Conservation (phyloP, 768 basidiomycete genomes). For the Xanthoconium purpureum region DNA sequence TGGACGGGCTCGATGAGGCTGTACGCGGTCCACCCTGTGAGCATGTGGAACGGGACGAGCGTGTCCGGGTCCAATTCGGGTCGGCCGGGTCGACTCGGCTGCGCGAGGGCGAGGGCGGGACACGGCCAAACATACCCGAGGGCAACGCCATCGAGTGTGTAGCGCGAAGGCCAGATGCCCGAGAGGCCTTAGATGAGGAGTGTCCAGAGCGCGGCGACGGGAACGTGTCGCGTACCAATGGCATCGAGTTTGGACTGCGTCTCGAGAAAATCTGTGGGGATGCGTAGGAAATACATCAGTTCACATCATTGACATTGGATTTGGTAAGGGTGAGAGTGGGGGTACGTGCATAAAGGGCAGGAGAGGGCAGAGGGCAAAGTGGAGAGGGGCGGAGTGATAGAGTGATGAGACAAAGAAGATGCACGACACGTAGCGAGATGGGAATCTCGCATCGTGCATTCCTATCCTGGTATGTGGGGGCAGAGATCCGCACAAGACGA, state of each 20-base stretch:
- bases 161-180: conserved; percentile 84
- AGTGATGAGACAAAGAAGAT: background rate
- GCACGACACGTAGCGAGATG: background rate
- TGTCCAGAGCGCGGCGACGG: conserved; percentile 76
- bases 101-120: conserved; percentile 44
- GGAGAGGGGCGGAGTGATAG: background rate
- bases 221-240: conserved; percentile 46
- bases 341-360: too few species aligned
- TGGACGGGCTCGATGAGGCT: conserved; percentile 83
- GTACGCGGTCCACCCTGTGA: conserved; percentile 93
- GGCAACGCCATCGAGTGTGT: conserved; percentile 59
- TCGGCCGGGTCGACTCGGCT: background rate
- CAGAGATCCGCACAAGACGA: background rate
- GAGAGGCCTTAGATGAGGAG: conserved; percentile 79
- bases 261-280: conserved; percentile 61
- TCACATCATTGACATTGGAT: too few species aligned
- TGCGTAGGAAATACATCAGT: background rate
- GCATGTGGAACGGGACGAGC: conserved; percentile 88
- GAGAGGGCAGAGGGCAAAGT: background rate
- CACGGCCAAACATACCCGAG: conserved; percentile 97
- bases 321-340: too few species aligned
- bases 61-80: conserved; percentile 57
- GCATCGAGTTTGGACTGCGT: conserved; percentile 45
- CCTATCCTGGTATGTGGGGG: background rate
- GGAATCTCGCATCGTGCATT: background rate